Conservation (phyloP, 495 filamentous ascomycete genomes). For the Neurospora sublineolata region DNA sequence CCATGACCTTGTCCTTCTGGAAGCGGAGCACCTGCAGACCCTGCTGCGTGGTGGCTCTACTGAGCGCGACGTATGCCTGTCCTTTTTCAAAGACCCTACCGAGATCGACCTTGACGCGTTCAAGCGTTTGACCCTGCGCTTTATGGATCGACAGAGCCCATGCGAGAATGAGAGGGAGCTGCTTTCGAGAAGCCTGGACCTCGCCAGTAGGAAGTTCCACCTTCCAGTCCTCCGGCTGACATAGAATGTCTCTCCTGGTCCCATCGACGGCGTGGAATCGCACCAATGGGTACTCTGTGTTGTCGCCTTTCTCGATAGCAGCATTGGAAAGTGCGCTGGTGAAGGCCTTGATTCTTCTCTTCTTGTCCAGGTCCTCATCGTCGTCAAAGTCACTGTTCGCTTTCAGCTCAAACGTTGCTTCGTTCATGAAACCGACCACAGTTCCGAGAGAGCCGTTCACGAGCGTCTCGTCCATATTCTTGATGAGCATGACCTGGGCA, state of each 20-base stretch:
- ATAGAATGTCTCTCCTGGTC: constrained; percentile 63
- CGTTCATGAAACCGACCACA: constrained; percentile 77
- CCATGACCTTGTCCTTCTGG: constrained; percentile 85
- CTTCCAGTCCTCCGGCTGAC: constrained; percentile 84
- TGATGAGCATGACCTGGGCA: constrained; percentile 98
- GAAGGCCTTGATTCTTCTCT: constrained; percentile 31
- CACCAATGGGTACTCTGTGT: constrained; percentile 63
- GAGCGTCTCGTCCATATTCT: constrained; percentile 87
- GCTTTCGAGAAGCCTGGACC: constrained; percentile 69
- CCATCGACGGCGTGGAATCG: constrained; percentile 72
- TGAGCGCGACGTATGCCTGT: constrained; percentile 74
- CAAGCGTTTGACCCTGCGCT: constrained; percentile 91
- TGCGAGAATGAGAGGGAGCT: constrained; percentile 80
- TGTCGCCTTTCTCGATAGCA: constrained; percentile 21
- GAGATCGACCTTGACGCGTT: constrained; percentile 89
- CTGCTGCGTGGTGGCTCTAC: constrained; percentile 73
- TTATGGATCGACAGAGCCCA: constrained; percentile 98
- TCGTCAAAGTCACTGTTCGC: constrained; percentile 47
- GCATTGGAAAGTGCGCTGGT: constrained; percentile 17
- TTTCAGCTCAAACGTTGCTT: constrained; percentile 56
- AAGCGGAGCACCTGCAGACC: constrained; percentile 86
- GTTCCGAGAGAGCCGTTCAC: constrained; percentile 91
- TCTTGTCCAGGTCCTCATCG: constrained; percentile 33
- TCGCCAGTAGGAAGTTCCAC: constrained; percentile 93
- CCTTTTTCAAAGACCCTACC: constrained; percentile 92